These are phyloP conservation scores for Vitis cinerea DNA, from an alignment of 164 flowering plant species.

Conservation along the genomic window DNA sequence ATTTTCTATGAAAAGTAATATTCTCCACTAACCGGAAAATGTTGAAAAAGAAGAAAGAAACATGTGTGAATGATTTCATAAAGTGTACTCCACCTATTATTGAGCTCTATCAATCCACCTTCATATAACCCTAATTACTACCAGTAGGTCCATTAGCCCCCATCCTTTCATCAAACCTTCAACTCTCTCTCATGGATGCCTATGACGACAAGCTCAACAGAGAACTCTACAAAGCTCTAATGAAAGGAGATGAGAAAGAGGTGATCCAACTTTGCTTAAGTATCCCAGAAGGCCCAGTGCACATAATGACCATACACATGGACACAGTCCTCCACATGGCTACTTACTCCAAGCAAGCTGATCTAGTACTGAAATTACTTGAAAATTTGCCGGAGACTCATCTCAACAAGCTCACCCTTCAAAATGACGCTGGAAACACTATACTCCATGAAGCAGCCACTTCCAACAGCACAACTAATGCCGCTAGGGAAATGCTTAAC, in stretches of 20 bases:
- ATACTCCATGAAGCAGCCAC: conserved; percentile 14
- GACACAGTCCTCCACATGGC: conserved; percentile 19
- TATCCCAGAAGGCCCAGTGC: neutral
- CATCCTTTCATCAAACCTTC: too few species aligned
- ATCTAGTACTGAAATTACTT: neutral
- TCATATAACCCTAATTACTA: too few species aligned
- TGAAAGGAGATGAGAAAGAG: conserved; percentile 1
- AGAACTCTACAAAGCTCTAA: conserved; percentile 6
- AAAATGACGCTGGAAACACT: conserved; percentile 8
- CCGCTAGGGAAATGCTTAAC: neutral
- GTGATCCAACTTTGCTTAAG: conserved; percentile 2
- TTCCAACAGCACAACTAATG: too few species aligned
- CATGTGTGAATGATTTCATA: too few species aligned
- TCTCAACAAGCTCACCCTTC: conserved; percentile 5
- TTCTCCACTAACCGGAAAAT: too few species aligned
- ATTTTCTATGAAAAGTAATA: too few species aligned
- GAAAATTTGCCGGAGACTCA: conserved; percentile 1
- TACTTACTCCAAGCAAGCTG: neutral
- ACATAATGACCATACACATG: neutral
- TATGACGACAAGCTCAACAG: neutral
- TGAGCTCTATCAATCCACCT: too few species aligned
- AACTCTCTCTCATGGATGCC: too few species aligned
- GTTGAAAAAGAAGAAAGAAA: too few species aligned
- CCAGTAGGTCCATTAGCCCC: too few species aligned
- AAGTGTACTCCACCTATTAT: too few species aligned